Evolutionary conservation across 2,329 filamentous ascomycete genomes (phyloP).

Genomic region (Pleurostoma richardsiae): DNA sequence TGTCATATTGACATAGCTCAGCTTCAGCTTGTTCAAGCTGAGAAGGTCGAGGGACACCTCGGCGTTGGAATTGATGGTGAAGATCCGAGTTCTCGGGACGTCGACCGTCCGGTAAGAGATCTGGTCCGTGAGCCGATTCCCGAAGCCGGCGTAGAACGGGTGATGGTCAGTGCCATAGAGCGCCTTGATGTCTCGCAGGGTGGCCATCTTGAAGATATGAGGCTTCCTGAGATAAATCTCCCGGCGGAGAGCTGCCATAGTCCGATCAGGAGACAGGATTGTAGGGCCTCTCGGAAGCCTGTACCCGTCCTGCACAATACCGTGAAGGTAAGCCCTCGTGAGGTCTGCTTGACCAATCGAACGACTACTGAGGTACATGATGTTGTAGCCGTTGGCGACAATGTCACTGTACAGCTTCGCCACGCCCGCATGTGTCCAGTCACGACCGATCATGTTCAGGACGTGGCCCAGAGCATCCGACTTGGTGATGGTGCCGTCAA

Average conservation of each 20-base stretch:
- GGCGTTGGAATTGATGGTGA: conserved; percentile 97
- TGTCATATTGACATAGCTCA: conserved; percentile 94
- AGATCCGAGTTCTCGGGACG: conserved; percentile 89
- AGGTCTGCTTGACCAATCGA: conserved; percentile 91
- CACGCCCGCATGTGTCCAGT: conserved; percentile 96
- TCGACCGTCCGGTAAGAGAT: conserved; percentile 94
- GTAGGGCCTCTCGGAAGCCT: conserved; percentile 84
- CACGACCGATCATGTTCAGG: conserved; percentile 90
- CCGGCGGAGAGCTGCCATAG: conserved; percentile 84
- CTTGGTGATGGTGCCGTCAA: conserved; percentile 98
- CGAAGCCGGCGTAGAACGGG: conserved; percentile 95
- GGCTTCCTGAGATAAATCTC: conserved; percentile 95
- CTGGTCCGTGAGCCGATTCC: conserved; percentile 93
- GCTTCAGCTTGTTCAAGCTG: conserved; percentile 89
- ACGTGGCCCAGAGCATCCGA: conserved; percentile 93
- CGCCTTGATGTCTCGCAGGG: conserved; percentile 85
- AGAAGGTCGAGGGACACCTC: conserved; percentile 90
- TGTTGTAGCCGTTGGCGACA: conserved; percentile 92
- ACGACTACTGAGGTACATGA: conserved; percentile 93
- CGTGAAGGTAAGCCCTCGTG: conserved; percentile 83
- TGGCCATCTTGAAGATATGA: conserved; percentile 99
- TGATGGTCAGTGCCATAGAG: conserved; percentile 73
- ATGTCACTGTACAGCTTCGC: conserved; percentile 98
- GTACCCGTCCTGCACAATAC: conserved; percentile 83
- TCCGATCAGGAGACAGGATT: conserved; percentile 91